Conservation (phyloP, 768 basidiomycete genomes). For the Russula griseocarnosa region DNA sequence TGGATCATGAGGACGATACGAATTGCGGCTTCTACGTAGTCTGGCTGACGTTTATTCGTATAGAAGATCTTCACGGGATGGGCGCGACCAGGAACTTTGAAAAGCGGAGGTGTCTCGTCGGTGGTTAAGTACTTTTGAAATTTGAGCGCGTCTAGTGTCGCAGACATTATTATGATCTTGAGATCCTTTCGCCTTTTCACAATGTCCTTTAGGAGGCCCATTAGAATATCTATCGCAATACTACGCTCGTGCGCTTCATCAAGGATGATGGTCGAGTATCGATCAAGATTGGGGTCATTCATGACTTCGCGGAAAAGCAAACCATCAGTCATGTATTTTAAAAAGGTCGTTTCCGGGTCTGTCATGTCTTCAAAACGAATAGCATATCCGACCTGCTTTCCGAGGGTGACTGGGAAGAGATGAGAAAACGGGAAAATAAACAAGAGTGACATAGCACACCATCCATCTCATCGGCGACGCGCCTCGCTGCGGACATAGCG, state of each 20-base stretch:
- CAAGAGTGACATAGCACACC: slow-evolving; percentile 47
- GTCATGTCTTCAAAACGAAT: slow-evolving; percentile 99
- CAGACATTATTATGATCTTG: slow-evolving; percentile 98
- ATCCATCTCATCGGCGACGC: slow-evolving; percentile 99
- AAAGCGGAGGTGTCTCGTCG: slow-evolving; percentile 57
- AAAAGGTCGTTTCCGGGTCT: slow-evolving; percentile 81
- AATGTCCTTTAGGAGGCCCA: slow-evolving; percentile 89
- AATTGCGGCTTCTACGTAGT: slow-evolving; percentile 96
- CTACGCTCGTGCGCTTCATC: slow-evolving; percentile 99
- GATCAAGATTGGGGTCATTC: slow-evolving; percentile 84
- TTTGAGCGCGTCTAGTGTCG: slow-evolving; percentile 95
- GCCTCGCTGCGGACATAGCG: slow-evolving; percentile 96
- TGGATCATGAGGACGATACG: slow-evolving; percentile 97
- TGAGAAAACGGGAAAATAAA: slow-evolving; percentile 5
- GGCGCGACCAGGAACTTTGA: slow-evolving; percentile 88
- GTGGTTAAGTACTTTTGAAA: slow-evolving; percentile 91
- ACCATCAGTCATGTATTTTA: slow-evolving; percentile 99
- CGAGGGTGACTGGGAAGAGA: slow-evolving; percentile 66
- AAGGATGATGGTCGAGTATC: slow-evolving; percentile 96
- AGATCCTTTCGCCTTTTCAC: slow-evolving; percentile 79
- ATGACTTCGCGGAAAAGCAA: slow-evolving; percentile 98
- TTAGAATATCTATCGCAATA: slow-evolving; percentile 94
- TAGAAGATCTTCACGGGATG: slow-evolving; percentile 96
- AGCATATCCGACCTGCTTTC: slow-evolving; percentile 94
- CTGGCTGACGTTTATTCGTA: slow-evolving; percentile 86